Base-by-base conservation (phyloP, 2,329 filamentous ascomycete species). In the Fonsecaea pedrosoi region DNA sequence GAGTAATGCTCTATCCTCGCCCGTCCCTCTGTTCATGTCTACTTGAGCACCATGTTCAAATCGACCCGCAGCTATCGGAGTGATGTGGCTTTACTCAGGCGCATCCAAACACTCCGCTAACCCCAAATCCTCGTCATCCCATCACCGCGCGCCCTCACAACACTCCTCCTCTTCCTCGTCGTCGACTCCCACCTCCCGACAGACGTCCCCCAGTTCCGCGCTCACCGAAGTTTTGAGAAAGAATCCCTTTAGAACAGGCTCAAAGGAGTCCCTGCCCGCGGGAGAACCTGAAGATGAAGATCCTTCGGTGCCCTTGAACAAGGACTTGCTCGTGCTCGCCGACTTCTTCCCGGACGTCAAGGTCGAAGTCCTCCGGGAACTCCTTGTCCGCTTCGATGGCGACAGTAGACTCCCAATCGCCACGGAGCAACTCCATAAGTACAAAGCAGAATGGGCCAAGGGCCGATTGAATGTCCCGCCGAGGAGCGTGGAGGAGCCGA, bases 291-390 rank as follows among this genome's bases (percentile, higher is more conserved):
- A 70, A 45, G 64, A 69, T 57, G 75, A 80, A 62, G 76, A 76
- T 38, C 70, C 70, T 18, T 75, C 71, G 4, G 77, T 80, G 53
- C 75, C 78, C 40, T 71, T 82, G 35, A 84, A 84, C 68, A 69
- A 74, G 9, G 77, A 79, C 21, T 73, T 84, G 10, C 73, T 76
- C 32, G 74, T 77, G 1, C 75, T 84, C 2, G 78, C 78, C 2
- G 74, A 75, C 10, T 74, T 83, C 12, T 84, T 83, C 54, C 81
- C 81, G 0, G 80, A 83, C 66, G 75, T 83, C 50, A 78, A 78
- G 58, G 72, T 80, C 61, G 82, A 83, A 66, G 81, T 83, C 4
- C 81, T 83, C 50, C 80, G 82, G 6, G 82, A 83, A 71, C 70
- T 83, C 34, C 75, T 83, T 21, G 70, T 78, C 4, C 78, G 78